Conservation (phyloP, 768 basidiomycete genomes). For the Russula dissimulans region DNA sequence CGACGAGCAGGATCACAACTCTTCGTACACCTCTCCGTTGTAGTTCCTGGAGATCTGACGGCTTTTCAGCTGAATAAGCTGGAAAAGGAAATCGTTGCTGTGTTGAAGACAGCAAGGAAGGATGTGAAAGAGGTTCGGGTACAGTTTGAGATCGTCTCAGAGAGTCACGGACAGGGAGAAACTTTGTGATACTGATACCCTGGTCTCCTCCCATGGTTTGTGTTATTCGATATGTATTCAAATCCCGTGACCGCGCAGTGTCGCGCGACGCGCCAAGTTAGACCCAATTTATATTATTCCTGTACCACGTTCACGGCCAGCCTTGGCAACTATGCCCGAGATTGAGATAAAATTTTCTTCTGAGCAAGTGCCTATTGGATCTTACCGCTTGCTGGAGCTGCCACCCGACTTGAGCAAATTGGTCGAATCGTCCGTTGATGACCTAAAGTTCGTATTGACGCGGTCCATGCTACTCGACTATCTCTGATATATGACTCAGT, state of each 20-base stretch:
- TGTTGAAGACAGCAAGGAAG: slow-evolving; percentile 46
- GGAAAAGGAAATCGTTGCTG: slow-evolving; percentile 49
- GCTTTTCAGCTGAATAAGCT: slow-evolving; percentile 49
- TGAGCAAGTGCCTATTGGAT: slow-evolving; percentile 37
- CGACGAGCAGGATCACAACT: slow-evolving; percentile 73
- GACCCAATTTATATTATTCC: background rate
- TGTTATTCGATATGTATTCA: background rate
- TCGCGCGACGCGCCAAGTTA: background rate
- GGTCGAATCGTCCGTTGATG: slow-evolving; percentile 40
- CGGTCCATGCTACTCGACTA: slow-evolving; percentile 3
- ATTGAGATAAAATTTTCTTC: slow-evolving; percentile 46
- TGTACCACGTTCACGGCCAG: background rate
- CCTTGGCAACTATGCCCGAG: slow-evolving; percentile 32
- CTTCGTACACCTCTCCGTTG: slow-evolving; percentile 72
- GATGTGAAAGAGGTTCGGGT: slow-evolving; percentile 58
- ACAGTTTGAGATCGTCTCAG: slow-evolving; percentile 1
- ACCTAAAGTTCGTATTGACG: slow-evolving; percentile 1
- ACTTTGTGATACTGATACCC: background rate
- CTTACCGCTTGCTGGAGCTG: slow-evolving; percentile 67
- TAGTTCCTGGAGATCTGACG: slow-evolving; percentile 51
- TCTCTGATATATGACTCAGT: slow-evolving; percentile 10
- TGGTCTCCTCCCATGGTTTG: background rate
- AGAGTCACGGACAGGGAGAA: background rate
- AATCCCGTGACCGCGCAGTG: slow-evolving; percentile 3
- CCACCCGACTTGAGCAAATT: slow-evolving; percentile 56